A percentile compares a stretch with the other conserved stretches of the same genome.
Conservation (phyloP, 108 stramenopile genomes). For the Phaeodactylum tricornutum region DNA sequence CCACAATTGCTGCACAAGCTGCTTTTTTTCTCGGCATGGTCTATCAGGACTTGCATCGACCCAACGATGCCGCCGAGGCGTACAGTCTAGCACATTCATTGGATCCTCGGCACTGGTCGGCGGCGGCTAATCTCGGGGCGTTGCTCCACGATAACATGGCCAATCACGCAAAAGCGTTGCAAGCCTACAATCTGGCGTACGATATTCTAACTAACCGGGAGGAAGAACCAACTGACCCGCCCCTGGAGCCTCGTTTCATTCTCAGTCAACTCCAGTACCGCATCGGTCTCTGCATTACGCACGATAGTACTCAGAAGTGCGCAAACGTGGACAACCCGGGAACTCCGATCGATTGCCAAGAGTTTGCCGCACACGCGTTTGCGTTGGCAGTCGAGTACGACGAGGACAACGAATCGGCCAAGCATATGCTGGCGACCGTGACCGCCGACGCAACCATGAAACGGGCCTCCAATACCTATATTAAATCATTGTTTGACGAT, state of each 20-base stretch:
- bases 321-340: slow-evolving; percentile 28
- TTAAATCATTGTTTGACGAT: slow-evolving; percentile 52
- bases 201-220: slow-evolving; percentile 33
- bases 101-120: slow-evolving; percentile 55
- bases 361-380: slow-evolving; percentile 54
- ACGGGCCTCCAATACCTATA: slow-evolving; percentile 47
- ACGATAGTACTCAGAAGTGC: slow-evolving; percentile 31
- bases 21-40: slow-evolving; percentile 60
- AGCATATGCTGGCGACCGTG: slow-evolving; percentile 59
- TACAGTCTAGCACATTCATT: slow-evolving; percentile 40
- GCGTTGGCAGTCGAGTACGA: slow-evolving; percentile 39
- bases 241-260: slow-evolving; percentile 36
- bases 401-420: slow-evolving; percentile 40
- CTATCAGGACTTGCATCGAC: slow-evolving; percentile 32
- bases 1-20: slow-evolving; percentile 32
- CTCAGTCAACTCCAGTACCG: slow-evolving; percentile 61
- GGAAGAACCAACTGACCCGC: slow-evolving; percentile 45
- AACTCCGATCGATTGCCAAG: slow-evolving; percentile 31
- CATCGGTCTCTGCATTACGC: slow-evolving; percentile 47
- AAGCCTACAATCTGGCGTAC: slow-evolving; percentile 62
- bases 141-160: slow-evolving; percentile 44
- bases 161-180: slow-evolving; percentile 38
- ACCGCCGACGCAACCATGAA: slow-evolving; percentile 79
- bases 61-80: slow-evolving; percentile 16
- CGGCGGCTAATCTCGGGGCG: slow-evolving; percentile 49